These are phyloP conservation scores for Phytophthora cajani DNA, from an alignment of 352 stramenopile species.

Conservation along the genomic window DNA sequence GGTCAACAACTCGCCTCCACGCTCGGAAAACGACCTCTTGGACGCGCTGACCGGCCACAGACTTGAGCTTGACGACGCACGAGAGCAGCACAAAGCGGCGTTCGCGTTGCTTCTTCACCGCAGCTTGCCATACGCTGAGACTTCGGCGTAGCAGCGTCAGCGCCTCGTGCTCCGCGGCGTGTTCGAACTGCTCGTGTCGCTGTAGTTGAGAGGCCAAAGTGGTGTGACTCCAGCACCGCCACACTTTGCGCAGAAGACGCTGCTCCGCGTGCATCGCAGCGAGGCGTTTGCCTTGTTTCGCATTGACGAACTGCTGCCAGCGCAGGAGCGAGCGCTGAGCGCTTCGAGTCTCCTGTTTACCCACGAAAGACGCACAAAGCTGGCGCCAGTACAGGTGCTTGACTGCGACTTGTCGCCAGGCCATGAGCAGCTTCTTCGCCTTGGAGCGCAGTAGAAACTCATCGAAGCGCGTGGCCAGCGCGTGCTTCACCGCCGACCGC, in stretches of 20 bases:
- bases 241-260: conserved; percentile 7
- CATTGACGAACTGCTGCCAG: conserved; percentile 33
- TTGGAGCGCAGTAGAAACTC: conserved; percentile 25
- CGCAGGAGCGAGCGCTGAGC: conserved; percentile 18
- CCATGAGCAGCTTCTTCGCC: conserved; percentile 34
- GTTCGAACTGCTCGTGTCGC: conserved; percentile 15
- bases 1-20: conserved; percentile 26
- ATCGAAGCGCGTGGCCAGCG: conserved; percentile 47
- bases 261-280: conserved; percentile 20
- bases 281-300: conserved; percentile 5
- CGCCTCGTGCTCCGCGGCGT: conserved; percentile 13
- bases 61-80: conserved; percentile 59
- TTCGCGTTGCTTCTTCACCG: conserved; percentile 37
- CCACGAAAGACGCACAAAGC: conserved; percentile 21
- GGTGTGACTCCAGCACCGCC: conserved; percentile 15
- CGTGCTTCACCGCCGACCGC: conserved; percentile 35
- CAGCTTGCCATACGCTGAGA: conserved; percentile 26
- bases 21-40: conserved; percentile 27
- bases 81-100: conserved; percentile 54
- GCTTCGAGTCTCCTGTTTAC: conserved; percentile 5
- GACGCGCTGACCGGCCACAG: conserved; percentile 17
- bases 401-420: conserved; percentile 33
- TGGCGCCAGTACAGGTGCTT: conserved; percentile 36
- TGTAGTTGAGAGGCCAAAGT: conserved; percentile 4
- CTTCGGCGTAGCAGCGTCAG: conserved; percentile 5